Conservation (phyloP, 176 grass and related monocot genomes). For the Ananas comosus region DNA sequence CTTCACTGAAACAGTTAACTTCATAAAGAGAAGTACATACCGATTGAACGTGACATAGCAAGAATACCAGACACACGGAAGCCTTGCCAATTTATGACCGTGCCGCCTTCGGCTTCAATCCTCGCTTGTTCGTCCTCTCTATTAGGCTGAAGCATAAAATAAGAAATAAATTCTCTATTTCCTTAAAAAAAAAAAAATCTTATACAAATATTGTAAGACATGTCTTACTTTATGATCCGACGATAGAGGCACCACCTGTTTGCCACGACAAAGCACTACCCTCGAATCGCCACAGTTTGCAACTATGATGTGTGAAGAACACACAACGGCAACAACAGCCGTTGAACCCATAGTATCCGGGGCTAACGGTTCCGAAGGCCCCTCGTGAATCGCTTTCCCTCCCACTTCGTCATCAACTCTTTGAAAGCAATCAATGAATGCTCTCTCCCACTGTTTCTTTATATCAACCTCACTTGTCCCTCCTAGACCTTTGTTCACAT, state of each 20-base stretch:
- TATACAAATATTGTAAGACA: not conserved
- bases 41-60: slow-evolving; percentile 73
- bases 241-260: slow-evolving; percentile 42
- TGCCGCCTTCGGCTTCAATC: slow-evolving; percentile 66
- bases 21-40: slow-evolving; percentile 20
- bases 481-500: slow-evolving; percentile 3
- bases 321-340: slow-evolving; percentile 47
- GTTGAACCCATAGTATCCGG: slow-evolving; percentile 47
- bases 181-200: not conserved
- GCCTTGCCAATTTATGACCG: slow-evolving; percentile 62
- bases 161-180: slow-evolving; percentile 5
- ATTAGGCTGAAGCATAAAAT: slow-evolving; percentile 42
- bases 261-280: slow-evolving; percentile 54
- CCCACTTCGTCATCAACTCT: slow-evolving; percentile 46
- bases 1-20: too few relatives aligned
- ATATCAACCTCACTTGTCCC: slow-evolving; percentile 25
- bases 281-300: slow-evolving; percentile 68
- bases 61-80: slow-evolving; percentile 60
- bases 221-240: slow-evolving; percentile 53
- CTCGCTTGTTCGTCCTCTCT: slow-evolving; percentile 52
- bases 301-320: slow-evolving; percentile 58
- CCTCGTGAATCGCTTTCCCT: slow-evolving; percentile 5
- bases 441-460: slow-evolving; percentile 43
- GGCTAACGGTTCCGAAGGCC: slow-evolving; percentile 14
- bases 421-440: slow-evolving; percentile 44